These are phyloP conservation scores for Avena insularis DNA, from an alignment of 176 grass and related monocot species.

Conservation along the genomic window DNA sequence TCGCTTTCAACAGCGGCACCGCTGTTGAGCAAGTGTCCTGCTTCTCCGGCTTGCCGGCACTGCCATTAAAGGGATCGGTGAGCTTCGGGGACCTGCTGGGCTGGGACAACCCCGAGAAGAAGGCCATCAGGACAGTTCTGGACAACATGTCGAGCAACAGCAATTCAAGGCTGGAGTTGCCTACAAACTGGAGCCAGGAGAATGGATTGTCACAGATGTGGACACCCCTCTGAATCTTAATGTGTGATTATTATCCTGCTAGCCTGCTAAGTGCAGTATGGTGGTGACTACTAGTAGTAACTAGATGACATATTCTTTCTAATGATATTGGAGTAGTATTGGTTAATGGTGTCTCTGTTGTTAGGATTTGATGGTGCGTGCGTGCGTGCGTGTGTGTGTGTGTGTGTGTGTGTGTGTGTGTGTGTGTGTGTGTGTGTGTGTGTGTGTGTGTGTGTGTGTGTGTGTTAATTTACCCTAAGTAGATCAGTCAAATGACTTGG, in stretches of 20 bases:
- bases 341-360: not conserved
- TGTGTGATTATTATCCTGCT: slow-evolving; percentile 11
- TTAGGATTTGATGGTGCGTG: slow-evolving; percentile 21
- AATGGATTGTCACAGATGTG: slow-evolving; percentile 19
- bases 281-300: slow-evolving; percentile 16
- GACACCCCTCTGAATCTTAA: slow-evolving; percentile 23
- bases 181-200: slow-evolving; percentile 34
- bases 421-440: slow-evolving; percentile 19
- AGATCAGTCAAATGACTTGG: slow-evolving; percentile 38
- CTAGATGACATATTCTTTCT: slow-evolving; percentile 39
- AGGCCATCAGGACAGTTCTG: not conserved
- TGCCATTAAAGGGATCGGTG: slow-evolving; percentile 10
- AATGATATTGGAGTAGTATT: slow-evolving; percentile 35
- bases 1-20: not conserved
- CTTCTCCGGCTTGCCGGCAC: slow-evolving; percentile 37
- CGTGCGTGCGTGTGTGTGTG: not conserved
- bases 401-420: slow-evolving; percentile 38
- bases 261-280: slow-evolving; percentile 19
- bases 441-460: slow-evolving; percentile 15
- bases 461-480: slow-evolving; percentile 26
- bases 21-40: slow-evolving; percentile 40
- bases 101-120: slow-evolving; percentile 34
- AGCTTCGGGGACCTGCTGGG: slow-evolving; percentile 25
- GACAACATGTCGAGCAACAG: slow-evolving; percentile 34
- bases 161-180: slow-evolving; percentile 41